Percentiles rank a stretch among this genome's conserved stretches.
phyloP scores from a whole-genome alignment of 805 yeast genomes.

The Isabelozyma gotoi region DNA sequence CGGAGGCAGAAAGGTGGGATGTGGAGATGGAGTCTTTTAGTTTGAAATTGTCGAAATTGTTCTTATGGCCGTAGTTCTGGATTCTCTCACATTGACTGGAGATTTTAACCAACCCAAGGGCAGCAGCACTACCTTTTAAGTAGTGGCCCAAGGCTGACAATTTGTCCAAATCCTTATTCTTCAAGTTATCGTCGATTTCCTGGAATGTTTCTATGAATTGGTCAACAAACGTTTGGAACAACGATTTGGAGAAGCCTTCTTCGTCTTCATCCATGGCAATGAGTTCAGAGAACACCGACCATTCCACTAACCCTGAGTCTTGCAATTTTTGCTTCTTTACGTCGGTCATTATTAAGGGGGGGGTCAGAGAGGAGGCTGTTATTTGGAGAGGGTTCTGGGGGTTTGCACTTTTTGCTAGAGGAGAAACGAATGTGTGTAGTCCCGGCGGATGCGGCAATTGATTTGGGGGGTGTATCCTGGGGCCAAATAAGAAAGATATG shows the following conservation, averaged over 20 bases:
- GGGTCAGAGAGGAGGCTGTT: too few relatives aligned
- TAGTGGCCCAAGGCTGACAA: slow-evolving; percentile 85
- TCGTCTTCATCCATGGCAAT: slow-evolving; percentile 96
- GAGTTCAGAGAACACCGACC: slow-evolving; percentile 85
- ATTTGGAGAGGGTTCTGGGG: too few relatives aligned
- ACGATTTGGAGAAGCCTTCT: slow-evolving; percentile 78
- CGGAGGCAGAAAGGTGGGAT: too few relatives aligned
- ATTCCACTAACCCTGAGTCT: slow-evolving; percentile 71
- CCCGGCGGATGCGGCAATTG: too few relatives aligned
- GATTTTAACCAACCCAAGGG: slow-evolving; percentile 79
- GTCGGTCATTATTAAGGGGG: slow-evolving; percentile 9
- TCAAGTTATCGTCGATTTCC: slow-evolving; percentile 62
- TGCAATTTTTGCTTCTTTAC: slow-evolving; percentile 29
- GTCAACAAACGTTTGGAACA: slow-evolving; percentile 82
- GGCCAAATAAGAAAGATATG: too few relatives aligned
- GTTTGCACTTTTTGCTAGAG: too few relatives aligned
- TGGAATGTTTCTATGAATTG: slow-evolving; percentile 82
- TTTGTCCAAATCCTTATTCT: slow-evolving; percentile 48
- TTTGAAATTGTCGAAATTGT: slow-evolving; percentile 37
- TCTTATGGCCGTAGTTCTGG: slow-evolving; percentile 78
- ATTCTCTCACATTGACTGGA: slow-evolving; percentile 89
- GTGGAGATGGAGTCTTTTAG: slow-evolving; percentile 8
- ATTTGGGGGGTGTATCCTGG: too few relatives aligned
- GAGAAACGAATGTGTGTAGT: too few relatives aligned
- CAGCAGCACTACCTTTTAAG: slow-evolving; percentile 93